Evolutionary conservation across 2,329 filamentous ascomycete genomes (phyloP).

Genomic region (Clonostachys rhizophaga): DNA sequence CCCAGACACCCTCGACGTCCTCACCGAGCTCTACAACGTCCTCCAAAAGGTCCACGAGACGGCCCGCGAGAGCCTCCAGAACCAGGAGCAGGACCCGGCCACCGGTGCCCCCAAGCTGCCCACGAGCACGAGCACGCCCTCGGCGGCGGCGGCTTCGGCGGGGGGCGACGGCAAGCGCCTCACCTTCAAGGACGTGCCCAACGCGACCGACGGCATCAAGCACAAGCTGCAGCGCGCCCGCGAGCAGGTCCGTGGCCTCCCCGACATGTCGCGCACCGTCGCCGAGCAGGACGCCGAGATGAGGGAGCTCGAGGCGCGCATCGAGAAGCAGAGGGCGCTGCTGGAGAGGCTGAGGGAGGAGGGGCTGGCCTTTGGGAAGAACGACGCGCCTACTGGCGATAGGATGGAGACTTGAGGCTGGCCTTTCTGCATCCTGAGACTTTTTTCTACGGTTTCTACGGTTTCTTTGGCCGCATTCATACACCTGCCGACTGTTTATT

Average conservation of each 20-base stretch:
- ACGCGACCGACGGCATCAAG: constrained; percentile 73
- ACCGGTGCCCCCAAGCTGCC: neutral
- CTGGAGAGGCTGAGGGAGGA: constrained; percentile 49
- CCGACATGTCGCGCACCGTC: constrained; percentile 63
- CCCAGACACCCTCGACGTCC: constrained; percentile 79
- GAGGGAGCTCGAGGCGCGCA: constrained; percentile 56
- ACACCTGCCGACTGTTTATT: no score
- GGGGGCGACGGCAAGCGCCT: constrained; percentile 11
- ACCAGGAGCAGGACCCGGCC: constrained; percentile 1
- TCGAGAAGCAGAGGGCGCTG: constrained; percentile 56
- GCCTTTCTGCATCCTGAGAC: neutral
- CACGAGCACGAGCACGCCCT: constrained; percentile 1
- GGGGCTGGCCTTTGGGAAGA: constrained; percentile 29
- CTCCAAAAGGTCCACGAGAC: constrained; percentile 57
- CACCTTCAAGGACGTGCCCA: constrained; percentile 69
- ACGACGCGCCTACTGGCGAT: constrained; percentile 11
- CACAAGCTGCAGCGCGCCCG: constrained; percentile 79
- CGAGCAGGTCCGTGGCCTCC: constrained; percentile 57
- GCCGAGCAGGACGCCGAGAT: constrained; percentile 72
- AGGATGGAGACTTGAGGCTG: constrained; percentile 33
- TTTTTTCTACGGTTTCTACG: no score
- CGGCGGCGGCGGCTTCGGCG: constrained; percentile 8
- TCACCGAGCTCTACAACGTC: constrained; percentile 76
- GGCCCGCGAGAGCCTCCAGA: neutral
- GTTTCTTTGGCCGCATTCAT: no score